Conservation (phyloP, 352 stramenopile genomes). For the Pythium aphanidermatum region DNA sequence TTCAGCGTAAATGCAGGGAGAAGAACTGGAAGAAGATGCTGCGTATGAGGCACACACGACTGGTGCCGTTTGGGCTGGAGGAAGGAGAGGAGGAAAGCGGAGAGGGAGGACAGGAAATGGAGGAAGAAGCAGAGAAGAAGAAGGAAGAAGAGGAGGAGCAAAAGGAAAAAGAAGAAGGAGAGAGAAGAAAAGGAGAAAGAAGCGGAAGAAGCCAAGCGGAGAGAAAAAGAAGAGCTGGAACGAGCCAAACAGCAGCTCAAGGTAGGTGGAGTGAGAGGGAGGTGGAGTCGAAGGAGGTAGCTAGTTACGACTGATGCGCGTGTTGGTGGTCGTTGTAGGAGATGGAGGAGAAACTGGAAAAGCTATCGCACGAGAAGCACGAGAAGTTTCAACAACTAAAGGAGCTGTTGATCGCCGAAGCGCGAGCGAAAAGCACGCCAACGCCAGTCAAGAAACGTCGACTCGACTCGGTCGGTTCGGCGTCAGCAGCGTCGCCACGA, state of each 20-base stretch:
- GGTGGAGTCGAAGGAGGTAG: too few relatives aligned
- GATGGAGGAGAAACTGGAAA: conserved; percentile 39
- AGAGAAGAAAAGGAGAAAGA: conserved; percentile 3
- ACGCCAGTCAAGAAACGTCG: conserved; percentile 18
- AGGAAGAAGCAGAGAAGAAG: not conserved
- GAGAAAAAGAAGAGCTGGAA: conserved; percentile 7
- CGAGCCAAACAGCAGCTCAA: conserved; percentile 18
- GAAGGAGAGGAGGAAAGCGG: not conserved
- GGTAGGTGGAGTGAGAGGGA: too few relatives aligned
- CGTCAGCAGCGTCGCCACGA: conserved; percentile 1
- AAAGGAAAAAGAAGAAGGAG: conserved; percentile 3
- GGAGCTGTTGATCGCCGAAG: conserved; percentile 61
- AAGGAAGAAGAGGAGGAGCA: conserved; percentile 1
- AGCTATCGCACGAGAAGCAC: conserved; percentile 63
- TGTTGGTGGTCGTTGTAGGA: conserved; percentile 16
- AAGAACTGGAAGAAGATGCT: conserved; percentile 83
- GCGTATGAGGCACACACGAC: conserved; percentile 33
- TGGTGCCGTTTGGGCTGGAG: conserved; percentile 9
- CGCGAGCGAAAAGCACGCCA: conserved; percentile 31
- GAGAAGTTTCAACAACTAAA: conserved; percentile 69
- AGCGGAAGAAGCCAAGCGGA: not conserved
- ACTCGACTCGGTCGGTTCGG: conserved; percentile 11
- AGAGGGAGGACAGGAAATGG: too few relatives aligned
- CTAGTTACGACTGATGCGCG: not conserved
- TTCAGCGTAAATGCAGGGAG: conserved; percentile 58